Evolutionary conservation across 106 monocot species (phyloP), one percentile per base, ranked within the genome.

Genomic region (Triglochin maritima): DNA sequence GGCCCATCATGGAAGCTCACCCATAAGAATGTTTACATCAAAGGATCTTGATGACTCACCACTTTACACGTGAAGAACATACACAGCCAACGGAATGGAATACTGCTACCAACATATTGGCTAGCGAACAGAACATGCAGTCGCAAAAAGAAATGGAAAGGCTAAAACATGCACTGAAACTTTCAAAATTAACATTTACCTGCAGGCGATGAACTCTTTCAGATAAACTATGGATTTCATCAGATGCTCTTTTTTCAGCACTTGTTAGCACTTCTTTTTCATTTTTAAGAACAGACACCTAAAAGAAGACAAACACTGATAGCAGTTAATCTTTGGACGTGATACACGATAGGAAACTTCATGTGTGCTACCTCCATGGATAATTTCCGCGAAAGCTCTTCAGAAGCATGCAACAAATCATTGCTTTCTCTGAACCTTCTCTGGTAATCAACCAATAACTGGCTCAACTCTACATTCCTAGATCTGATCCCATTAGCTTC

Each of bases 211-310:
- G 73, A 17, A 86, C 76, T 82, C 88, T 84, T 74, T 88, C 88
- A 7, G 82, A 75, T 66, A 98, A 80, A 78, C 65, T 73, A 9
- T 43, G 73, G 71, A 86, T 62, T 79, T 98, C 98, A 71, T 86
- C 88, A 74, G 71, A 67, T 59, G 86, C 82, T 76, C 79, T 83
- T 78, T 86, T 92, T 65, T 98, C 98, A 6, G 98, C 84, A 17
- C 73, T 84, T 16, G 41, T 10, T 12, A 98, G 41, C 59, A 92
- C 81, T 71, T 92, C 92, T 66, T 73, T 91, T 74, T 92, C 88
- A 81, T 79, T 82, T 71, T 98, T 92, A 74, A 88, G 67, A 71
- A 92, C 69, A 52, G 98, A 88, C 7, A 87, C 81, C 95, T 96
- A 74, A 51, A 17, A 3, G 1, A 49, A 16, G 4, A 47, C 3